A percentile compares a stretch with the other conserved stretches of the same genome.
These are phyloP conservation scores for Lactarius deliciosus DNA, from an alignment of 768 basidiomycete species.

Conservation along the genomic window DNA sequence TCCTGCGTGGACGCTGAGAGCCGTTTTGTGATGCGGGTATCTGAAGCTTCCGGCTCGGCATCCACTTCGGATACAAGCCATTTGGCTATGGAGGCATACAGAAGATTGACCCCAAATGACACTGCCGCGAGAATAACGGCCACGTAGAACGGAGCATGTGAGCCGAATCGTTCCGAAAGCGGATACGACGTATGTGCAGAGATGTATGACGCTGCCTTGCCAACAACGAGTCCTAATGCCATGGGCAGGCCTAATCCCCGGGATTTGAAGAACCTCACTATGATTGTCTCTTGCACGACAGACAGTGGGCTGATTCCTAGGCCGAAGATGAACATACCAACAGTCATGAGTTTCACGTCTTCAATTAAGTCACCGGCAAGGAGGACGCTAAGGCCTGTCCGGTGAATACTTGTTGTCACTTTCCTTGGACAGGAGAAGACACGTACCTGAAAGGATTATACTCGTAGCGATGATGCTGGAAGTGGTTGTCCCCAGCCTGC, in stretches of 20 bases:
- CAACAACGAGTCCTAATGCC: conserved; percentile 80
- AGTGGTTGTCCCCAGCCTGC: conserved; percentile 66
- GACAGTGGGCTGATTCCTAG: conserved; percentile 77
- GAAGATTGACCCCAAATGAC: conserved; percentile 65
- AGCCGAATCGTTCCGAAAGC: conserved; percentile 63
- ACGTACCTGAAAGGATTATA: conserved; percentile 59
- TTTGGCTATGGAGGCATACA: conserved; percentile 62
- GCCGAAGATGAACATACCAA: conserved; percentile 79
- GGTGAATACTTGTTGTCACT: conserved; percentile 22
- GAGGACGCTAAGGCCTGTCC: conserved; percentile 61
- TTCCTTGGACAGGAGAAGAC: background rate
- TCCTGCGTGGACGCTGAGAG: conserved; percentile 42
- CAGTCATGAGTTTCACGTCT: conserved; percentile 64
- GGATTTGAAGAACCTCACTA: conserved; percentile 76
- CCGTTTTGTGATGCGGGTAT: conserved; percentile 55
- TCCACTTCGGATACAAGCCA: conserved; percentile 64
- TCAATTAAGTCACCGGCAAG: conserved; percentile 61
- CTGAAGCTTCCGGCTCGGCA: conserved; percentile 62
- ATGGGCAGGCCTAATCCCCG: conserved; percentile 75
- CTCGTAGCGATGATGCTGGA: conserved; percentile 75
- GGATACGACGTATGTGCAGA: conserved; percentile 76
- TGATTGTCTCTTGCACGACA: conserved; percentile 83
- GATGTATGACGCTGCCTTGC: conserved; percentile 75
- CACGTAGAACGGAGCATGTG: conserved; percentile 72
- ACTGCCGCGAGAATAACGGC: conserved; percentile 61